phyloP scores from a whole-genome alignment of 805 yeast genomes.

The Saccharomycopsis selenospora region DNA sequence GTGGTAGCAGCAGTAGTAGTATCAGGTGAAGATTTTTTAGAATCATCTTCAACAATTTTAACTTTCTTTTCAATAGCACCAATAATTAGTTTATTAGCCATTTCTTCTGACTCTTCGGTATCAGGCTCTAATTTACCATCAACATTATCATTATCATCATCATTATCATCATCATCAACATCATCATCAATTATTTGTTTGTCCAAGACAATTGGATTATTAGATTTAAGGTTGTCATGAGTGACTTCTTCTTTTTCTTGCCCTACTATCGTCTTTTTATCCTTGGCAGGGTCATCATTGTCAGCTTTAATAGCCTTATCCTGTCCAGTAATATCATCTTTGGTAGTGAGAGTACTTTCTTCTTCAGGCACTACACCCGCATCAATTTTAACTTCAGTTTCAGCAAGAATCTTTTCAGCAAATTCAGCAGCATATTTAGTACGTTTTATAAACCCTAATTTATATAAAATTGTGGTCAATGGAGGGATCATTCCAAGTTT shows the following conservation, averaged over 20 bases:
- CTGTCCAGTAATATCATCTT: no score
- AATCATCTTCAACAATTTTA: slow-evolving; percentile 6
- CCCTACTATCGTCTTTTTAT: not conserved
- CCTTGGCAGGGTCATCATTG: not conserved
- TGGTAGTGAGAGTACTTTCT: slow-evolving; percentile 13
- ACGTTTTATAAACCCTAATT: slow-evolving; percentile 29
- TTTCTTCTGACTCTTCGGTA: slow-evolving; percentile 12
- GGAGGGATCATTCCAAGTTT: slow-evolving; percentile 33
- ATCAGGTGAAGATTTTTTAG: slow-evolving; percentile 11
- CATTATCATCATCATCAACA: slow-evolving; percentile 21
- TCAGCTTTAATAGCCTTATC: not conserved
- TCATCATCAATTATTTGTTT: slow-evolving; percentile 19
- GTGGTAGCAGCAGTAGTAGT: not conserved
- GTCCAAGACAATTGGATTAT: no score
- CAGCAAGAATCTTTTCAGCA: slow-evolving; percentile 26
- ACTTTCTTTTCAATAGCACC: slow-evolving; percentile 6
- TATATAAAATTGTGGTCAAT: slow-evolving; percentile 26
- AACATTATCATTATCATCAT: slow-evolving; percentile 3
- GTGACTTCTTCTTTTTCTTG: not conserved
- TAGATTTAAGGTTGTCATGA: not conserved
- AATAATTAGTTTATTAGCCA: slow-evolving; percentile 9
- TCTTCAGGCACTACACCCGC: slow-evolving; percentile 22
- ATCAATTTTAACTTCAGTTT: slow-evolving; percentile 7
- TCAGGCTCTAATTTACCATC: slow-evolving; percentile 22
- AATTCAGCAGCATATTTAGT: slow-evolving; percentile 31